phyloP scores from a whole-genome alignment of 441 rosid species.

The Theobroma grandiflorum region DNA sequence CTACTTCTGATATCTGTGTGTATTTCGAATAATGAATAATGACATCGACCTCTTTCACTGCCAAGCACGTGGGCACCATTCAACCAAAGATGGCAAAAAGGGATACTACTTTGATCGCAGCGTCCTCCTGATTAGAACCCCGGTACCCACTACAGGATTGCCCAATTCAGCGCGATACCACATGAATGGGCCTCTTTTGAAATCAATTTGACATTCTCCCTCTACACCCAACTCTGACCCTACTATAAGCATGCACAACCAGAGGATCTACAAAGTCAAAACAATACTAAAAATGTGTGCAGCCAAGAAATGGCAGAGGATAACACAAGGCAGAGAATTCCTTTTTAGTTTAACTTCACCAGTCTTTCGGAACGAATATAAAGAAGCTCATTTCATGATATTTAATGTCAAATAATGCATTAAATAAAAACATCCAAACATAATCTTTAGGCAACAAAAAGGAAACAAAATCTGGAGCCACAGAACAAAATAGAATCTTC shows the following conservation, averaged over 20 bases:
- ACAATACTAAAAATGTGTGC: neutral
- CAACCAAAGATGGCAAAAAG: no score
- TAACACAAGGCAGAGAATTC: neutral
- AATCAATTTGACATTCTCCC: neutral
- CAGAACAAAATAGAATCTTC: slow-evolving; percentile 19
- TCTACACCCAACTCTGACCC: neutral
- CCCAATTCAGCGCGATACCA: no score
- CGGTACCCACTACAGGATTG: no score
- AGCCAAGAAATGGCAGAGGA: neutral
- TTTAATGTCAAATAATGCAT: slow-evolving; percentile 5
- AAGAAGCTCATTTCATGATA: neutral
- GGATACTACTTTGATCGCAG: no score
- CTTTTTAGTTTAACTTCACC: neutral
- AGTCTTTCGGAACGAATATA: neutral
- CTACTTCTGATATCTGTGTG: no score
- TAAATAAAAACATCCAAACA: slow-evolving; percentile 16
- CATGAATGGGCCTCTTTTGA: no score
- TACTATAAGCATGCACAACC: no score
- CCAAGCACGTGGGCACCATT: no score
- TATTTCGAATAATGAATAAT: no score
- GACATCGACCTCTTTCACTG: no score
- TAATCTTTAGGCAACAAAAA: neutral
- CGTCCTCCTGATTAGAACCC: no score
- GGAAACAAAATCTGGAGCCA: slow-evolving; percentile 35
- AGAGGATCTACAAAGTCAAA: neutral